Evolutionary conservation across 2,329 filamentous ascomycete genomes (phyloP), one percentile per base, ranked within the genome.

Genomic region (Trichothecium roseum): DNA sequence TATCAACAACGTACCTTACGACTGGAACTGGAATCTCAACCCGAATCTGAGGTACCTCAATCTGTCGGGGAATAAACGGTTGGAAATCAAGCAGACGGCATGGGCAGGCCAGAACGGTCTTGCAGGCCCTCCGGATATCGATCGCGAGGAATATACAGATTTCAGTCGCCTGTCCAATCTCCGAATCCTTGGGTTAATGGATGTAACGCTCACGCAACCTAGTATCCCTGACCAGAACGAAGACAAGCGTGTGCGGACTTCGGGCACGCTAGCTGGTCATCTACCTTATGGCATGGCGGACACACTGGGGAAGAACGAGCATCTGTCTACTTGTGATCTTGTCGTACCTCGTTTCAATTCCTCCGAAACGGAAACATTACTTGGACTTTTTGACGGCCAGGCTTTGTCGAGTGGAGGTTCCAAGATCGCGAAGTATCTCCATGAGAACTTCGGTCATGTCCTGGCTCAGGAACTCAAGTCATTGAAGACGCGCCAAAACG

Each of bases 21-120:
- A 98, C 55, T 98, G 91, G 91, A 98, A 98, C 51, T 98, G 91
- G 91, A 96, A 96, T 52, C 84, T 91, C 69, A 98, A 98, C 51
- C 85, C 84, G 33, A 93, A 95, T 49, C 64, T 98, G 45, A 83
- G 88, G 43, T 98, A 93, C 52, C 78, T 98, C 42, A 98, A 96
- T 52, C 69, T 98, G 51, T 96, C 89, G 1, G 91, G 91, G 35
- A 98, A 98, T 63, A 95, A 94, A 58, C 79, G 89, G 34, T 63
- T 98, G 24, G 91, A 98, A 58, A 96, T 98, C 63, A 82, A 82
- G 52, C 71, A 74, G 46, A 75, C 74, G 18, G 47, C 50, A 8
- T 54, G 45, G 42, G 47, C 44, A 8, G 24, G 30, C 4, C 18
- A 18, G 15, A 65, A 71, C 7, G 74, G 74, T 32, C n/a, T 35